Conservation (phyloP, 306 rosid genomes). For the Medicago ruthenica region DNA sequence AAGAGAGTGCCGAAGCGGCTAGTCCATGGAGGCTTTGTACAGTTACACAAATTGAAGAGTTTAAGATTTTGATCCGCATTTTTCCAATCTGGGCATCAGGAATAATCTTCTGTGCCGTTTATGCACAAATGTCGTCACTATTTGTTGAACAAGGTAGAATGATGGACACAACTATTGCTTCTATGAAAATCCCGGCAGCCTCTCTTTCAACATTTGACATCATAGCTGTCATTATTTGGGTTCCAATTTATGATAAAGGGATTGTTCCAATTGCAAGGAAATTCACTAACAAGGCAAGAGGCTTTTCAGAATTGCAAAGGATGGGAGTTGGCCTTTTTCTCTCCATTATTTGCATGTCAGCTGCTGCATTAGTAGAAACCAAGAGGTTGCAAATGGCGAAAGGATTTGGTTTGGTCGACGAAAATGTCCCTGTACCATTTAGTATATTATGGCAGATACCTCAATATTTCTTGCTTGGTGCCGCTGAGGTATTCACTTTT, state of each 20-base stretch:
- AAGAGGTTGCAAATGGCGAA: constrained; percentile 60
- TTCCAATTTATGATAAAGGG: constrained; percentile 66
- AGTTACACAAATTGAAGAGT: constrained; percentile 86
- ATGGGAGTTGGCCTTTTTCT: constrained; percentile 89
- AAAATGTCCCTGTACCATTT: constrained; percentile 64
- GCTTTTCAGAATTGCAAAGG: constrained; percentile 83
- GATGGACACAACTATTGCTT: constrained; percentile 71
- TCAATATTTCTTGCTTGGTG: constrained; percentile 81
- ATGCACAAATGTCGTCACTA: constrained; percentile 86
- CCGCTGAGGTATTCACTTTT: constrained; percentile 78
- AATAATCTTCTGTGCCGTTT: constrained; percentile 78
- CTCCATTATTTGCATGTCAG: constrained; percentile 79
- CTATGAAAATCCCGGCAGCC: constrained; percentile 82
- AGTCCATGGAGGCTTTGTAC: constrained; percentile 87
- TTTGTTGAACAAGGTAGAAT: constrained; percentile 84
- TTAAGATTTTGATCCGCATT: constrained; percentile 79
- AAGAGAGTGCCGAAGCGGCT: constrained; percentile 49
- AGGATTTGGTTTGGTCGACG: constrained; percentile 59
- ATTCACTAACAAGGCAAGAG: constrained; percentile 73
- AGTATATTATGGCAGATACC: constrained; percentile 86
- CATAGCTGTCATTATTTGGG: constrained; percentile 82
- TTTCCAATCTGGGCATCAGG: constrained; percentile 94
- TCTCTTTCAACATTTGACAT: constrained; percentile 74
- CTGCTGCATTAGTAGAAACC: constrained; percentile 78
- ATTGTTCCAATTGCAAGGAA: constrained; percentile 77